phyloP scores from a whole-genome alignment of 768 basidiomycete species.

The Guyanaporus albipodus region DNA sequence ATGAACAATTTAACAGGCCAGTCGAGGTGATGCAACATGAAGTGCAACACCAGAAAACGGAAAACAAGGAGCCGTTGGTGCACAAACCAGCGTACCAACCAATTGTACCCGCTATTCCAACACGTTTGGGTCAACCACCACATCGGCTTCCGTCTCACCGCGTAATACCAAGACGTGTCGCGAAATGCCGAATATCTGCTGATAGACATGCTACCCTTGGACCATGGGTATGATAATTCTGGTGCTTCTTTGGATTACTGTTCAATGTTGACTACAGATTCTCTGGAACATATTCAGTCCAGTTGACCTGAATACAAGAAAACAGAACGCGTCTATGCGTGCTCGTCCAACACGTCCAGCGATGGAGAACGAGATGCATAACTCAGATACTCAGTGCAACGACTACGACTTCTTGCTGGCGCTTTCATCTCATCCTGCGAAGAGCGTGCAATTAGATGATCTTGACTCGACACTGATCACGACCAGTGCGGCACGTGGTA shows the following conservation, averaged over 20 bases:
- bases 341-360: slow-evolving; percentile 23
- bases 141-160: slow-evolving; percentile 47
- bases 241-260: neutral
- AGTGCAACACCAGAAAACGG: slow-evolving; percentile 33
- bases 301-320: slow-evolving; percentile 33
- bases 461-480: slow-evolving; percentile 49
- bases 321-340: slow-evolving; percentile 43
- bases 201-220: slow-evolving; percentile 49
- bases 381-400: slow-evolving; percentile 29
- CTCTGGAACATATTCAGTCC: slow-evolving; percentile 42
- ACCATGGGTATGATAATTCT: slow-evolving; percentile 46
- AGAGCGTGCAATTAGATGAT: slow-evolving; percentile 40
- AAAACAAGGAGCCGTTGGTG: slow-evolving; percentile 7
- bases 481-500: slow-evolving; percentile 41
- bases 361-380: slow-evolving; percentile 10
- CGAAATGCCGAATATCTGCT: slow-evolving; percentile 43
- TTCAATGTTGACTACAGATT: slow-evolving; percentile 33
- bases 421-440: slow-evolving; percentile 40
- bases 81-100: slow-evolving; percentile 34
- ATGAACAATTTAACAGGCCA: slow-evolving; percentile 43
- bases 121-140: slow-evolving; percentile 39
- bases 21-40: slow-evolving; percentile 49
- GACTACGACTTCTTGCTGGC: slow-evolving; percentile 52
- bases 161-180: slow-evolving; percentile 41
- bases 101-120: slow-evolving; percentile 28